Evolutionary conservation across 2,329 filamentous ascomycete genomes (phyloP).

Genomic region (Penicillium capsulatum): DNA sequence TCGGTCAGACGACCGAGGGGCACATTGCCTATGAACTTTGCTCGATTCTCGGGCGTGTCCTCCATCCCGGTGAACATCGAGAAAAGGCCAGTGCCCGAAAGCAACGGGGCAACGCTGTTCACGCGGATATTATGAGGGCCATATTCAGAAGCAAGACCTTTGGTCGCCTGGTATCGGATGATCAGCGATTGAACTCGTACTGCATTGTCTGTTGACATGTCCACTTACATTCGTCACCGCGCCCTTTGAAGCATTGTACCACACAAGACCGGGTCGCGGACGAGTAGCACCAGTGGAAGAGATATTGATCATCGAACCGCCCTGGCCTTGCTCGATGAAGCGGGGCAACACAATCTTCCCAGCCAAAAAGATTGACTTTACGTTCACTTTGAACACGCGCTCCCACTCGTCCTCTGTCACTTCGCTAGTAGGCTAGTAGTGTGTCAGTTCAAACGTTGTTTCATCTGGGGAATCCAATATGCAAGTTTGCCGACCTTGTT

Average conservation of each 20-base stretch:
- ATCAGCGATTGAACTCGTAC: not conserved
- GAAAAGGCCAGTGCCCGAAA: conserved; percentile 63
- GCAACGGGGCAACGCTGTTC: conserved; percentile 65
- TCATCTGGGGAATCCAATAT: not conserved
- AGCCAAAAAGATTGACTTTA: conserved; percentile 41
- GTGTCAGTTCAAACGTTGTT: not conserved
- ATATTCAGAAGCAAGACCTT: conserved; percentile 68
- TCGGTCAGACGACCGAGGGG: conserved; percentile 44
- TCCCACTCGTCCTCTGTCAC: conserved; percentile 45
- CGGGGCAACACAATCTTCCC: conserved; percentile 33
- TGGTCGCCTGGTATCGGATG: conserved; percentile 48
- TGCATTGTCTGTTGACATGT: not conserved
- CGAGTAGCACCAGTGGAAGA: conserved; percentile 42
- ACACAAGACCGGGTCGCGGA: conserved; percentile 43
- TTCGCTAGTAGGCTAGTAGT: conserved; percentile 35
- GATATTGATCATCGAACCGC: conserved; percentile 45
- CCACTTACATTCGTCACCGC: conserved; percentile 43
- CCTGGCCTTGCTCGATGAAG: conserved; percentile 38
- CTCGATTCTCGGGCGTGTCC: conserved; percentile 44
- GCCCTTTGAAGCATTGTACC: conserved; percentile 46
- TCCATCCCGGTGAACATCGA: conserved; percentile 42
- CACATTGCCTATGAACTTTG: conserved; percentile 43
- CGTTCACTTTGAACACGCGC: conserved; percentile 43
- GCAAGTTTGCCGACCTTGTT: conserved; percentile 33
- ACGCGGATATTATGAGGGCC: conserved; percentile 68